A percentile compares a stretch with the other conserved stretches of the same genome.
Evolutionary conservation across 176 grass and related monocot species (phyloP).

Genomic region (Musa beccarii): DNA sequence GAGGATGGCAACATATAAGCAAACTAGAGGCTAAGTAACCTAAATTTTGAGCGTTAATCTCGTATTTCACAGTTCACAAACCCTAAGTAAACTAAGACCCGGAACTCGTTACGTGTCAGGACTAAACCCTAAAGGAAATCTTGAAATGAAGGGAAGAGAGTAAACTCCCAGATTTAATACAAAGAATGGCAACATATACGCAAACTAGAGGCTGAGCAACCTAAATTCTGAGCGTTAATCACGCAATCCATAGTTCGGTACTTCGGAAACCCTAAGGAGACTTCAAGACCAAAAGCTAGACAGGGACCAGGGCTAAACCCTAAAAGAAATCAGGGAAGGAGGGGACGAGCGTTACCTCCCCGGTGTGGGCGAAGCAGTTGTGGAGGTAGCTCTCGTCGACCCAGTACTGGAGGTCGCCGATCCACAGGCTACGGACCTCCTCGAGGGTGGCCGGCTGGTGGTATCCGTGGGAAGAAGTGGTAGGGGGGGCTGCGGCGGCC

Average conservation of each 20-base stretch:
- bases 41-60: background rate
- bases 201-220: background rate
- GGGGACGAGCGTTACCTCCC: constrained; percentile 42
- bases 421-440: constrained; percentile 98
- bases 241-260: background rate
- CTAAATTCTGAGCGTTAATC: background rate
- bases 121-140: background rate
- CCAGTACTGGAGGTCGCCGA: constrained; percentile 98
- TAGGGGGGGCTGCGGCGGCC: constrained; percentile 3
- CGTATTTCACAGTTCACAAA: background rate
- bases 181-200: background rate
- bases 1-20: background rate
- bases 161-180: constrained; percentile 39
- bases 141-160: background rate
- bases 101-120: background rate
- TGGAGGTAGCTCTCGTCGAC: constrained; percentile 97
- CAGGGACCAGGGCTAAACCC: background rate
- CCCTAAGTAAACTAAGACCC: background rate
- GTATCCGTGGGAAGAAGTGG: constrained; percentile 45
- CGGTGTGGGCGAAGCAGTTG: constrained; percentile 74
- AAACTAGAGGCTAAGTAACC: background rate
- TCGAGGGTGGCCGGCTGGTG: constrained; percentile 84
- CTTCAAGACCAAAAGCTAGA: background rate
- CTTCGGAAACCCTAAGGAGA: background rate
- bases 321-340: background rate